Base-by-base conservation (phyloP, 2,329 filamentous ascomycete species). In the Trichoderma koningiopsis region DNA sequence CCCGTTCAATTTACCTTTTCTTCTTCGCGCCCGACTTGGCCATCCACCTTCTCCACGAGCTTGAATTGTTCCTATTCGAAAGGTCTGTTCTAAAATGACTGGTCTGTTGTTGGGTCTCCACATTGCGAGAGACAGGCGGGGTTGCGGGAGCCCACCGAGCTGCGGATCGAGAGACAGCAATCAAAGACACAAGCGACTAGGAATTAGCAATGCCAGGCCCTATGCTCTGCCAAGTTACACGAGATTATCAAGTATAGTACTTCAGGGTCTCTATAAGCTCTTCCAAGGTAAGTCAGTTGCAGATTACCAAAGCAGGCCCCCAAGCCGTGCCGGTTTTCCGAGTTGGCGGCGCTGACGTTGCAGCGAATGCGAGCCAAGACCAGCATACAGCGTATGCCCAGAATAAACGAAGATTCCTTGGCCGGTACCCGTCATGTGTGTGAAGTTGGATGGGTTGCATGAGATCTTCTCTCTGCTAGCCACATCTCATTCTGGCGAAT, bases 291-390 rank as follows among this genome's bases (percentile, higher is more conserved):
- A 49, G 55, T 47, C 29, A 52, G 52, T 59, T 31, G 16, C 55
- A 29, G 55, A 33, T 52, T 49, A 67, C 52, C 29, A 67, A 43
- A 55, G 53, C 29, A 56, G 43, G 49, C n/a, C 24, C 53, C 43
- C 27, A 31, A 58, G 63, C 22, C 63, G 63, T 67, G 63, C 63
- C 63, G 63, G n/a, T 59, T 67, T 59, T 67, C 63, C 63, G 63
- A 35, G 29, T 29, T 29, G 63, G 63, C 49, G 55, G 55, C 27
- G n/a, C 29, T 57, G n/a, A 43, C 29, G 53, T 67, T 67, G 63
- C 62, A 65, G n/a, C 14, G 27, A 57, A 47, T 56, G 62, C 62
- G 62, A 65, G 62, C 53, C 63, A 66, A 66, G 63, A 58, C 35
- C 31, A 55, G 47, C 33, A 35, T 37, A 58, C 53, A 58, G 29